Percentiles rank a stretch among this genome's conserved stretches.
phyloP scores from a whole-genome alignment of 2,329 filamentous ascomycete genomes.

The Diaporthe vaccinii region DNA sequence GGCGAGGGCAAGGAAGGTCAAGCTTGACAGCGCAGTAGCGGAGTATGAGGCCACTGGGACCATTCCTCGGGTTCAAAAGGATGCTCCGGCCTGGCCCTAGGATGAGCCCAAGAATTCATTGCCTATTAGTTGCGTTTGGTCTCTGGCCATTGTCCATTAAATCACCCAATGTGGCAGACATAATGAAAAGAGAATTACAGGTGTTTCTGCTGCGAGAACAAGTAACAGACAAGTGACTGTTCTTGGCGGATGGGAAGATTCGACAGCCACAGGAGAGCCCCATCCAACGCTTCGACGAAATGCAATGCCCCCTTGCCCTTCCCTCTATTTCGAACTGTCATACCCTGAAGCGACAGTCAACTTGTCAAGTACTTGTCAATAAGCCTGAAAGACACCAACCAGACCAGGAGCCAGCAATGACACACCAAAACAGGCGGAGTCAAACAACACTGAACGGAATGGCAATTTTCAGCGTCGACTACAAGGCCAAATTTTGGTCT shows the following conservation, averaged over 20 bases:
- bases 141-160: neutral
- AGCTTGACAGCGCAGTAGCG: conserved; percentile 1
- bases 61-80: conserved; percentile 10
- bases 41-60: conserved; percentile 26
- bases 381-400: neutral
- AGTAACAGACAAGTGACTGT: neutral
- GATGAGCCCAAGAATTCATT: neutral
- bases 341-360: neutral
- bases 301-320: neutral
- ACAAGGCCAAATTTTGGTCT: neutral
- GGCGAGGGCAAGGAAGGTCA: conserved; percentile 10
- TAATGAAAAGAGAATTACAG: neutral
- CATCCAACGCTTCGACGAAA: neutral
- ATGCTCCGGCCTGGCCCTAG: neutral
- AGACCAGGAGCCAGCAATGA: neutral
- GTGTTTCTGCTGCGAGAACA: neutral
- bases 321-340: neutral
- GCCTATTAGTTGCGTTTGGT: neutral
- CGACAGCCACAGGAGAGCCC: neutral
- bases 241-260: neutral
- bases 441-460: neutral
- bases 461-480: neutral
- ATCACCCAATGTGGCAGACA: neutral
- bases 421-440: neutral
- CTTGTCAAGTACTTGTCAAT: no score